A percentile compares a stretch with the other conserved stretches of the same genome.
Evolutionary conservation across 2,329 filamentous ascomycete genomes (phyloP).

Genomic region (Simplicillium aogashimaense): DNA sequence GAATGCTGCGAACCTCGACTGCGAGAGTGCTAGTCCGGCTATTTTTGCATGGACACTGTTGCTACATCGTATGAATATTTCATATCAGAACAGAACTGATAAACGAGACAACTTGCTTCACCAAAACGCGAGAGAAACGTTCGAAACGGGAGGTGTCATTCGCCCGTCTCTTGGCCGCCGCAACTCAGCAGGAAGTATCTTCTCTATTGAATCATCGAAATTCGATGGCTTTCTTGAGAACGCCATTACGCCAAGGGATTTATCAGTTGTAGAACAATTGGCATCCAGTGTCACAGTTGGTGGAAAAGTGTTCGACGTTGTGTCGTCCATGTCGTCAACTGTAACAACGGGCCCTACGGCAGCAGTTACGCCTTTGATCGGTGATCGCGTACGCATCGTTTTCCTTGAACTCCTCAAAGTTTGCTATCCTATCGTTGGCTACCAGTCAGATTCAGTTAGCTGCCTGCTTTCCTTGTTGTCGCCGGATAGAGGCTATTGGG

Average conservation of each 20-base stretch:
- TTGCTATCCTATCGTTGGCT: constrained; percentile 57
- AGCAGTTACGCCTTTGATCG: constrained; percentile 44
- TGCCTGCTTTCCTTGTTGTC: constrained; percentile 56
- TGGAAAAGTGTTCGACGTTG: constrained; percentile 42
- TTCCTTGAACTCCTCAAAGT: constrained; percentile 64
- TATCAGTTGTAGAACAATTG: constrained; percentile 39
- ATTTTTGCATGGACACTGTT: constrained; percentile 77
- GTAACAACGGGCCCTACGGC: constrained; percentile 34
- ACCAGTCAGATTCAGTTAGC: constrained; percentile 60
- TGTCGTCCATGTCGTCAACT: constrained; percentile 37
- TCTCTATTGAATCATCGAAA: constrained; percentile 49
- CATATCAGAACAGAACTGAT: constrained; percentile 52
- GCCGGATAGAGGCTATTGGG: constrained; percentile 43
- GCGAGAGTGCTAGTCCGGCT: constrained; percentile 59
- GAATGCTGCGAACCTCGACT: constrained; percentile 42
- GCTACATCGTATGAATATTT: constrained; percentile 56
- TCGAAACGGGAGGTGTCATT: constrained; percentile 35
- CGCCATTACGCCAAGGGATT: constrained; percentile 38
- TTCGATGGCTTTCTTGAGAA: constrained; percentile 49
- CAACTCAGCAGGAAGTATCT: constrained; percentile 52
- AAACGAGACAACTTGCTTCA: constrained; percentile 47
- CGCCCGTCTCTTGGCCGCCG: constrained; percentile 33
- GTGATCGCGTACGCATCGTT: constrained; percentile 50
- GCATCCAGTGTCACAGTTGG: constrained; percentile 37
- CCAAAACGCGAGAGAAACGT: constrained; percentile 47